Percentiles rank a stretch among this genome's conserved stretches.
These are phyloP conservation scores for Trametes gibbosa DNA, from an alignment of 768 basidiomycete species.

Conservation along the genomic window DNA sequence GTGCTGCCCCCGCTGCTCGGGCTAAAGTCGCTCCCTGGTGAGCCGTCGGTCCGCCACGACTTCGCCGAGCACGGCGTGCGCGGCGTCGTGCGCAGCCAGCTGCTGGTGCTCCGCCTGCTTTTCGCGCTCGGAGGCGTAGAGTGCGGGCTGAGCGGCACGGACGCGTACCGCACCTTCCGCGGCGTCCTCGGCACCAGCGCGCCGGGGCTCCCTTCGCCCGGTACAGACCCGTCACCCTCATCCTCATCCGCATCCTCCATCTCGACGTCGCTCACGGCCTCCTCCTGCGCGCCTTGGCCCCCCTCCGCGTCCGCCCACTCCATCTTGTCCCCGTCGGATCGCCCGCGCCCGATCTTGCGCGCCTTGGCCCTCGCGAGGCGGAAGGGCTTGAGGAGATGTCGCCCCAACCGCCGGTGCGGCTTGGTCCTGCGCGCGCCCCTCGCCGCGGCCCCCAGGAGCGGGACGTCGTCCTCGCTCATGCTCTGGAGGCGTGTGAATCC, in stretches of 20 bases:
- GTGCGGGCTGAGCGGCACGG: neutral
- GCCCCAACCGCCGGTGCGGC: neutral
- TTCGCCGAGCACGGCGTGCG: neutral
- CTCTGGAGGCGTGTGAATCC: neutral
- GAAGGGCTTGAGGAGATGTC: neutral
- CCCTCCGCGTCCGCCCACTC: no score
- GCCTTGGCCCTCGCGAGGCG: neutral
- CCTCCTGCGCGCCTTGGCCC: neutral
- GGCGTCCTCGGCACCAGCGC: neutral
- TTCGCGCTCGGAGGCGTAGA: neutral
- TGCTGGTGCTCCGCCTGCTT: neutral
- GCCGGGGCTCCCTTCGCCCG: neutral
- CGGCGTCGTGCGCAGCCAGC: neutral
- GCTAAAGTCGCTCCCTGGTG: constrained; percentile 1
- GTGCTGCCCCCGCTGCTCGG: neutral
- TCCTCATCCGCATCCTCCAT: no score
- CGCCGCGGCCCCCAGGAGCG: neutral
- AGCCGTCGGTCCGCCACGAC: constrained; percentile 2
- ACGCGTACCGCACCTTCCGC: neutral
- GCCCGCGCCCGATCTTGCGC: neutral
- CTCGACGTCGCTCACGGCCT: neutral
- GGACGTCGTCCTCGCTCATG: neutral
- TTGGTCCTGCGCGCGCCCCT: neutral
- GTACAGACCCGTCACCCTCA: neutral
- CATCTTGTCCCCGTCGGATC: no score